phyloP scores from a whole-genome alignment of 441 rosid genomes.

The Syzygium syzygioides region DNA sequence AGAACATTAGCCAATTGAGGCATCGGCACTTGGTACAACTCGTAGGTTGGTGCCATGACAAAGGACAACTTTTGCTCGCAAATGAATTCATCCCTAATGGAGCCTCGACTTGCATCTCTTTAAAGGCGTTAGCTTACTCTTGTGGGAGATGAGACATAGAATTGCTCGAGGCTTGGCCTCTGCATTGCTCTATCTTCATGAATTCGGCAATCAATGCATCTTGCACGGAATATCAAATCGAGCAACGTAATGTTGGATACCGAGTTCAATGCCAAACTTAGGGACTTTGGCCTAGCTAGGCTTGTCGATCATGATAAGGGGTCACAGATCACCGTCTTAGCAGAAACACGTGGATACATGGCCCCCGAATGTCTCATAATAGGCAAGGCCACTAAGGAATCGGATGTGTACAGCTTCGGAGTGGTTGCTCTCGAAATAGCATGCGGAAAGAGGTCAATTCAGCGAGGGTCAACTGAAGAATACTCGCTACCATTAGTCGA shows the following conservation, averaged over 20 bases:
- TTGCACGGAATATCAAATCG: not conserved
- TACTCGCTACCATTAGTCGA: not conserved
- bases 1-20: conserved; percentile 1
- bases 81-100: not conserved
- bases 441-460: not conserved
- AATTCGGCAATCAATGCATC: not conserved
- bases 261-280: not conserved
- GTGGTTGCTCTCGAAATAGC: not conserved
- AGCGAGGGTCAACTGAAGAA: fast-evolving
- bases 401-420: not conserved
- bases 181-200: not conserved
- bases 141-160: not conserved
- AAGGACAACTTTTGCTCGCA: not conserved
- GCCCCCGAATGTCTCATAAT: not conserved
- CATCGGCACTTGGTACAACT: conserved; percentile 7
- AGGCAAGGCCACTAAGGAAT: not conserved
- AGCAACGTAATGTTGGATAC: conserved; percentile 5
- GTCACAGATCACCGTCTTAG: not conserved
- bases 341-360: not conserved
- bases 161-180: not conserved
- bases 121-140: not conserved
- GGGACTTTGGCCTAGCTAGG: conserved; percentile 8
- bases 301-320: not conserved
- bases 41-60: not conserved
- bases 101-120: conserved; percentile 2